Evolutionary conservation across 2,329 filamentous ascomycete genomes (phyloP).

Genomic region (Akanthomyces lecanii): DNA sequence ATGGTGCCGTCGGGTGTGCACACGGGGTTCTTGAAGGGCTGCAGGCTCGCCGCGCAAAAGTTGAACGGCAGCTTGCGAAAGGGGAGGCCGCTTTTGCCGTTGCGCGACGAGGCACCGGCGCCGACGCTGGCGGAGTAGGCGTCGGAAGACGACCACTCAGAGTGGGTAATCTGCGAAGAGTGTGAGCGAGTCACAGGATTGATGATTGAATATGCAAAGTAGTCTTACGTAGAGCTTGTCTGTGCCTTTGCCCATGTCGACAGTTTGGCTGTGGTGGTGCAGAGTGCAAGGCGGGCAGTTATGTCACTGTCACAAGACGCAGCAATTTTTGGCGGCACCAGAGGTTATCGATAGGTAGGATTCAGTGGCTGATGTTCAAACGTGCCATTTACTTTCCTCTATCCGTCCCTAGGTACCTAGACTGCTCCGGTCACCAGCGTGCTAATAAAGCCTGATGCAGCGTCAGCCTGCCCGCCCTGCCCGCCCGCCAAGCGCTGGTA

Average conservation of each 20-base stretch:
- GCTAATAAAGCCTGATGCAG: background rate
- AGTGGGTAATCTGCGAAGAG: slow-evolving; percentile 72
- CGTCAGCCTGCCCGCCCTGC: background rate
- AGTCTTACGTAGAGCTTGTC: slow-evolving; percentile 42
- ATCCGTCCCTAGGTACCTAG: background rate
- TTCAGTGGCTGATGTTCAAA: background rate
- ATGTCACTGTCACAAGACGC: slow-evolving; percentile 5
- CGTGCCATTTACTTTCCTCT: background rate
- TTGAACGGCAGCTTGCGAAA: slow-evolving; percentile 95
- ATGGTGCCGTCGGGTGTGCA: slow-evolving; percentile 84
- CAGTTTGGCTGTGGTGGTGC: background rate
- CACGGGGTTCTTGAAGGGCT: slow-evolving; percentile 91
- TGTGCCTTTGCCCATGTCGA: slow-evolving; percentile 40
- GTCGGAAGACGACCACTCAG: slow-evolving; percentile 91
- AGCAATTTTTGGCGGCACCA: slow-evolving; percentile 2
- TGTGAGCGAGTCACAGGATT: slow-evolving; percentile 7
- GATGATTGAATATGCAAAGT: background rate
- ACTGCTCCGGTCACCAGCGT: background rate
- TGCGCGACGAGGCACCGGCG: slow-evolving; percentile 56
- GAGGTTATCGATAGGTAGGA: slow-evolving; percentile 2
- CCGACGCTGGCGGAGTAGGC: slow-evolving; percentile 79
- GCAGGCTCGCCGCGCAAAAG: slow-evolving; percentile 92
- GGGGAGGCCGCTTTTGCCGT: slow-evolving; percentile 45
- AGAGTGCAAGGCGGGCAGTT: background rate
- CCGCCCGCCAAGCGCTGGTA: slow-evolving; percentile 1